Base-by-base conservation (phyloP, 106 monocot genomes). In the Platanthera zijinensis region DNA sequence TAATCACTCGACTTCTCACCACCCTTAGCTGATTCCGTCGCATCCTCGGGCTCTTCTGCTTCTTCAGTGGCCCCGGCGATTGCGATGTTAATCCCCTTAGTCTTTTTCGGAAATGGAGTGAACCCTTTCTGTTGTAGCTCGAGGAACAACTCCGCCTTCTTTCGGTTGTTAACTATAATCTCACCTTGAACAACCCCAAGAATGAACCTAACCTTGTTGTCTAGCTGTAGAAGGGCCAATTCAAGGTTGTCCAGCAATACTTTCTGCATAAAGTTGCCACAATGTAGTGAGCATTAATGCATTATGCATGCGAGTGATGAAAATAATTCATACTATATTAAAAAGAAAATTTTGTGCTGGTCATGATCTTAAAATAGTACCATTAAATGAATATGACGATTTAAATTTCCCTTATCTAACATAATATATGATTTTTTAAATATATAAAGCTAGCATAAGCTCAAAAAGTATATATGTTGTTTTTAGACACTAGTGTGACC, bases 181-280 rank as follows among this genome's bases (percentile, higher is more conserved):
- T 89, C 86, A 11, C 87, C 86, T 22, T 67, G 70, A 32, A 93
- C 93, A 69, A 94, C 93, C 39, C 79, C 87, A 73, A 89, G 85
- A 51, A 97, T 93, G 81, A 97, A 97, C 25, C 93, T 84, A 13
- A 85, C 93, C 74, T 88, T 93, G 82, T 97, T 97, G 67, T 83
- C 89, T 39, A 97, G 81, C 78, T 91, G 93, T 61, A 91, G 45
- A 7, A 93, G 77, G 17, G 93, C 96, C 76, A 84, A 12, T 61
- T 87, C 89, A 70, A 93, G 84, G 73, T 83, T 93, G 19, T 85
- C 81, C 78, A 97, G 75, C 48, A 89, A 46, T 30, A 73, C 77
- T 87, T 72, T 86, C 96, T 96, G 90, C 12, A 77, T n/a, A 50
- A n/a, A 7, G 21, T 51, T 53, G 56, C 12, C 47, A 69, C n/a